Evolutionary conservation across 2,329 filamentous ascomycete species (phyloP).

Genomic region (Didymella lethalis): DNA sequence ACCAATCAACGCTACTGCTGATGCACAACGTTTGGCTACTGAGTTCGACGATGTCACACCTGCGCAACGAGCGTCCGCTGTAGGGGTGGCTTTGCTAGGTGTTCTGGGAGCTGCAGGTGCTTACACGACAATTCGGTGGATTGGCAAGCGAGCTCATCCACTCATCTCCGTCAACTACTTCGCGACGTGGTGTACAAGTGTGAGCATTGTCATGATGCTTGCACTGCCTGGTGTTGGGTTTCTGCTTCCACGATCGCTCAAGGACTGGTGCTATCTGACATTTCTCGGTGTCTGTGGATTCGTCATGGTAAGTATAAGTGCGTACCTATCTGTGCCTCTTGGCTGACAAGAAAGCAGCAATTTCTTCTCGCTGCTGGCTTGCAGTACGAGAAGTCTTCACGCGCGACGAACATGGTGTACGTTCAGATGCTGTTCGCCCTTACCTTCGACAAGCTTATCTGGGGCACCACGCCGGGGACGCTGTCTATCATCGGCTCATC

Average conservation of each 20-base stretch:
- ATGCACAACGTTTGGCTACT: conserved; percentile 37
- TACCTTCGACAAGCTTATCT: conserved; percentile 69
- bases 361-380: conserved; percentile 83
- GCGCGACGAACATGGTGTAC: conserved; percentile 73
- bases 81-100: conserved; percentile 76
- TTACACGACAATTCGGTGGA: conserved; percentile 78
- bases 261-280: conserved; percentile 72
- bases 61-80: conserved; percentile 72
- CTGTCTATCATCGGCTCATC: conserved; percentile 68
- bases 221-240: conserved; percentile 65
- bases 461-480: conserved; percentile 65
- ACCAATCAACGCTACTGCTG: conserved; percentile 44
- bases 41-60: conserved; percentile 61
- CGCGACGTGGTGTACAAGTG: conserved; percentile 71
- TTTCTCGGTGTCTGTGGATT: conserved; percentile 79
- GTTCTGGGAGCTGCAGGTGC: conserved; percentile 78
- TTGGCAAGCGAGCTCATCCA: conserved; percentile 80
- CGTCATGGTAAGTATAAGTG: conserved; percentile 61
- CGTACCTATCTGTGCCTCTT: neutral
- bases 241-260: conserved; percentile 60
- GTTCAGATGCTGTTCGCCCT: conserved; percentile 75
- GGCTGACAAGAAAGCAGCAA: conserved; percentile 59
- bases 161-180: conserved; percentile 91
- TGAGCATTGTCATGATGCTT: conserved; percentile 69
- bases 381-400: conserved; percentile 70